phyloP scores from a whole-genome alignment of 495 filamentous ascomycete species.

The Aspergillus leporis region DNA sequence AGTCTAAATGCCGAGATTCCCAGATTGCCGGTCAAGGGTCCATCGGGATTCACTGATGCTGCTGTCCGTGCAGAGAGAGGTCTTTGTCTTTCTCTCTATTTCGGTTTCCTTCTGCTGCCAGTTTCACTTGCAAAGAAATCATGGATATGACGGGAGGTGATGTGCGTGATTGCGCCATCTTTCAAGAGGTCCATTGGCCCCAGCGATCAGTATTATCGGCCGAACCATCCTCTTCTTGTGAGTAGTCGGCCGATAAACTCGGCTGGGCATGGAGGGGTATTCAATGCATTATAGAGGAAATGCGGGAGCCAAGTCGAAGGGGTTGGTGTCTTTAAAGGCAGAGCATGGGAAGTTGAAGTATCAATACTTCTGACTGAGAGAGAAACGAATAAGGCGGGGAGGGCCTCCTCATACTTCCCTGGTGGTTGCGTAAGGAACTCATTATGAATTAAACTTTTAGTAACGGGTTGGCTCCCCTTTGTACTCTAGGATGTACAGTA shows the following conservation, averaged over 20 bases:
- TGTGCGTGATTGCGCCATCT: slow-evolving; percentile 35
- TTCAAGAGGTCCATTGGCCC: slow-evolving; percentile 33
- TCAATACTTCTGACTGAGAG: background rate
- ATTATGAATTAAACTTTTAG: too few relatives aligned
- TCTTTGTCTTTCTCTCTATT: background rate
- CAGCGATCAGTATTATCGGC: slow-evolving; percentile 25
- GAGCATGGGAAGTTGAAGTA: background rate
- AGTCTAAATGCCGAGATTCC: background rate
- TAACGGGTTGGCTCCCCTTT: background rate
- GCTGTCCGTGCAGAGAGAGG: background rate
- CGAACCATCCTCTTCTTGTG: slow-evolving; percentile 22
- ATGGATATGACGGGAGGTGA: slow-evolving; percentile 12
- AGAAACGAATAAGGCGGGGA: background rate
- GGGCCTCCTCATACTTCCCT: background rate
- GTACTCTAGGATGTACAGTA: background rate
- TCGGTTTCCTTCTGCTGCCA: background rate
- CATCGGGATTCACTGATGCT: background rate
- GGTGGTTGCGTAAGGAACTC: too few relatives aligned
- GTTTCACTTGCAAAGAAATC: background rate
- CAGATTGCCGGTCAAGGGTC: background rate
- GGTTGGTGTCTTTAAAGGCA: background rate
- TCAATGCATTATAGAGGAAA: background rate
- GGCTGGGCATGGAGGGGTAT: slow-evolving; percentile 2
- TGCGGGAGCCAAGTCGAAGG: background rate
- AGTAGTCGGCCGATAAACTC: slow-evolving; percentile 32